Base-by-base conservation (phyloP, 2,329 filamentous ascomycete genomes). In the Fusarium algeriense region DNA sequence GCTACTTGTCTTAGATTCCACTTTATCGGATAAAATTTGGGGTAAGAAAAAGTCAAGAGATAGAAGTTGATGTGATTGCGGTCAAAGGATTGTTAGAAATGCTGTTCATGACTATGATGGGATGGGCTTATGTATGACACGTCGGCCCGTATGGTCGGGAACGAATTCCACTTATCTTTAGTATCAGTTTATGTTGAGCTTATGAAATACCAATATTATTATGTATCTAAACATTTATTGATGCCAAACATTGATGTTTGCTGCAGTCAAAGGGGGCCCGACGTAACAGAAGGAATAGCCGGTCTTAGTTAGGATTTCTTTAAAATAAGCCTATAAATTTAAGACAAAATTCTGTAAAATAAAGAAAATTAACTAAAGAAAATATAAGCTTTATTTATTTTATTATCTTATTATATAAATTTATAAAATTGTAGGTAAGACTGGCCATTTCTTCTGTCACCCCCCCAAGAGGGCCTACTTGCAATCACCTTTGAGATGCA, bases 81-180 rank as follows among this genome's bases (percentile, higher is more conserved):
- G 58, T 55, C 46, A 53, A 53, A 49, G 43, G 46, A 49, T 56
- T 60, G 50, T 63, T 67, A 50, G 49, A 63, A 28, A 60, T 64
- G 54, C 53, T 67, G 49, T 71, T 66, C 56, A 65, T 63, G 69
- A 63, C 43, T 48, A 49, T 54, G 41, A 53, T 55, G 60, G 58
- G 55, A 53, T 55, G 60, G 58, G 55, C n/a, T 50, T 46, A 34
- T 55, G 28, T 55, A 55, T 40, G 69, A 64, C 48, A 60, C 19
- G 46, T 60, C 44, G 57, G 63, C 54, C 46, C 38, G 30, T 40
- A 44, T 58, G 38, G 53, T 57, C 60, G 45, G 40, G 48, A 50
- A 62, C 48, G 45, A 68, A 54, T 72, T 75, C 68, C 54, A 60
- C 65, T 70, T 61, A 45, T 60, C 49, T 54, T 62, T n/a, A 50